Evolutionary conservation across 176 grass and related monocot genomes (phyloP), one percentile per base, ranked within the genome.

Genomic region (Carex scoparia): DNA sequence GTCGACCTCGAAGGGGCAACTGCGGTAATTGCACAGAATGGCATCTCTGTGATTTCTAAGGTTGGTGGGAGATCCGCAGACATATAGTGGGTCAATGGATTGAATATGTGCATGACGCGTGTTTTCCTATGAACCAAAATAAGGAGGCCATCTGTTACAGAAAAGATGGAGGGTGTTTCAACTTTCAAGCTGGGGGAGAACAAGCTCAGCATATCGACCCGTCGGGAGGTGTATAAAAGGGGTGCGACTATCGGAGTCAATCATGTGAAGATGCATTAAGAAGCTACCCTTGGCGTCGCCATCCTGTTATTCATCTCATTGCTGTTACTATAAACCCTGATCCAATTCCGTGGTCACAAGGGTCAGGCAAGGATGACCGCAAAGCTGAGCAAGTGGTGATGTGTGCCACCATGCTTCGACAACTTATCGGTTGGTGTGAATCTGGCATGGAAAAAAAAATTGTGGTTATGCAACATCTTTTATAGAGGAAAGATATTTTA

Each of bases 11-110:
- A 59, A 13, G 56, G 56, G 13, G 56, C 15, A 59, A 59, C 56
- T 18, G 44, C 44, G 5, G 44, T 46, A 46, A 46, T 8, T 46
- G 44, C 44, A 46, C 1, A 46, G 44, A 46, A 46, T 46, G 44
- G 44, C 1, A 46, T 46, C 44, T 56, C 1, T 56, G 9, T 56
- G 11, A 56, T 56, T 14, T 10, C 11, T 56, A 56, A 56, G 54
- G 54, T 56, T 56, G n/a, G 14, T 40, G 87, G 82, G 35, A 88
- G 74, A 7, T 85, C 61, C 12, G 79, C 70, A 56, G 54, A 56
- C 53, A 67, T 1, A 32, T 1, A 54, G 18, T 83, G 14, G 33
- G 73, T 85, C 42, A 88, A 88, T 65, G 87, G 87, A 35, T 88
- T 82, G 18, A 88, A 60, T 30, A 88, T 16, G 60, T 74, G 82